Evolutionary conservation across 1,284 basidiomycete genomes (phyloP).

Genomic region (Irpex sp.): DNA sequence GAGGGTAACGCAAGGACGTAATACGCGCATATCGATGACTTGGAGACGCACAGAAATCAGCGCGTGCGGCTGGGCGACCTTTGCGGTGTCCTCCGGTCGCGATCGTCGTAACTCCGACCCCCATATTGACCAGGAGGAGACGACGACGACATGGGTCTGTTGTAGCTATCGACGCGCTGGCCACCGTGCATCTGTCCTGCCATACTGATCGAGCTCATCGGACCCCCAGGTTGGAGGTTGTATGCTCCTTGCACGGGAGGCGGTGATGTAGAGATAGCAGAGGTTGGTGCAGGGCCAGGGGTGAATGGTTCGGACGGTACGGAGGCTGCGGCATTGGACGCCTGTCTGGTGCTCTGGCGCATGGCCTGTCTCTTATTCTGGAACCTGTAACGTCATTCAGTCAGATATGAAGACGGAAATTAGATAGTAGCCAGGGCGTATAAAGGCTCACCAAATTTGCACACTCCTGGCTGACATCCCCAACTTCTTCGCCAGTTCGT

Average conservation of each 20-base stretch:
- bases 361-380: conserved; percentile 82
- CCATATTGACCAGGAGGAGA: conserved; percentile 13
- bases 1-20: neutral
- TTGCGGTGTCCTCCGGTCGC: conserved; percentile 7
- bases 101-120: conserved; percentile 9
- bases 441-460: conserved; percentile 68
- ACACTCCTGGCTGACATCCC: conserved; percentile 82
- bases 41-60: conserved; percentile 6
- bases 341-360: conserved; percentile 69
- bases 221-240: neutral
- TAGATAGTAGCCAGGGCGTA: neutral
- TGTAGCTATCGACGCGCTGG: conserved; percentile 6
- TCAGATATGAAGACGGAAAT: conserved; percentile 11
- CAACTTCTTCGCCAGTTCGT: conserved; percentile 66
- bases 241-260: conserved; percentile 10
- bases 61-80: conserved; percentile 10
- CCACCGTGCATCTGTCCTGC: conserved; percentile 6
- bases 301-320: conserved; percentile 15
- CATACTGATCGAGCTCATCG: conserved; percentile 12
- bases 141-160: conserved; percentile 7
- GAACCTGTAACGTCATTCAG: conserved; percentile 48
- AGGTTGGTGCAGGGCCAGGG: conserved; percentile 10
- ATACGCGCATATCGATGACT: neutral
- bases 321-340: conserved; percentile 36
- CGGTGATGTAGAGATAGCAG: conserved; percentile 1